Evolutionary conservation across 805 yeast genomes (phyloP), one percentile per base, ranked within the genome.

Genomic region (Tanozyma kutaoensis): DNA sequence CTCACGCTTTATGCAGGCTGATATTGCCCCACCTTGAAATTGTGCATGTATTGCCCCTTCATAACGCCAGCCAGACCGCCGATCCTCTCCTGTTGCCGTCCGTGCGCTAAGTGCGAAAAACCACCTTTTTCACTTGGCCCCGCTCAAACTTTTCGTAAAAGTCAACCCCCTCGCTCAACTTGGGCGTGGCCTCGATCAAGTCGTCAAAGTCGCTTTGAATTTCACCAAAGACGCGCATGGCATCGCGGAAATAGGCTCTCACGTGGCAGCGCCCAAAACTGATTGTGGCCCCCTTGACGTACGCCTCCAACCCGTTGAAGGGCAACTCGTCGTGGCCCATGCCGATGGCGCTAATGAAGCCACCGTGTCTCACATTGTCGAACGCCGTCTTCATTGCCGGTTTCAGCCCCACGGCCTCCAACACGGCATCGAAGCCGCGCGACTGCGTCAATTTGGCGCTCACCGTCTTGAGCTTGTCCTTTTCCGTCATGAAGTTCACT

Each of bases 241-340:
- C 58, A 23, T 70, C 76, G 8, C 50, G 57, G 39, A 66, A 72
- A 21, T 70, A 50, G 2, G 75, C 58, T 58, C 72, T 62, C 3
- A 69, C 69, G 22, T 75, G 77, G 44, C 79, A 72, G 39, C 79
- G 46, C 3, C 80, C 80, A 43, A 72, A 72, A 18, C 72, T 72
- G 23, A 72, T 38, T 8, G 67, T 65, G 30, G 70, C 50, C 34
- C 71, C 68, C 40, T 72, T 72, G 41, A 62, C 42, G 37, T 72
- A 72, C 32, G 74, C 68, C 27, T 72, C 73, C 18, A 70, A 46
- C 0, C 74, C 77, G 25, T 55, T 50, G 40, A 72, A 67, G 4
- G 78, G 77, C 8, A 72, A 41, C 1, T 55, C 58, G 4, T 62
- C 74, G 33, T 70, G 76, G 14, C 69, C 73, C 58, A 71, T 72